Evolutionary conservation across 768 basidiomycete genomes (phyloP).

Genomic region (Chiua virens): DNA sequence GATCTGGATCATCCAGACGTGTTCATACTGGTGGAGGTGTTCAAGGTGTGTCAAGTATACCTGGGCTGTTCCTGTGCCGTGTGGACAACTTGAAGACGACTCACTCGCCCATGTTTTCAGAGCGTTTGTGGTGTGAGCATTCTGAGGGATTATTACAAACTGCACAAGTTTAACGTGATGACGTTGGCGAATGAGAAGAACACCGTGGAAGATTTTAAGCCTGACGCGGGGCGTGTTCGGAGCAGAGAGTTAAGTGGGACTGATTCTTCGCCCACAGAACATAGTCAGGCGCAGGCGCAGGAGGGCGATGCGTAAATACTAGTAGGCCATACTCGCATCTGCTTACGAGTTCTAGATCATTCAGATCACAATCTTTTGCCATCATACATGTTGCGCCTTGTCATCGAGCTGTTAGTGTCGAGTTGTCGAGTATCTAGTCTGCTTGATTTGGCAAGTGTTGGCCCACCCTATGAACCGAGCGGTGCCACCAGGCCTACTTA

Average conservation of each 20-base stretch:
- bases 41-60: conserved; percentile 59
- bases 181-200: conserved; percentile 61
- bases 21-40: conserved; percentile 78
- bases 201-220: conserved; percentile 33
- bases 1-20: conserved; percentile 67
- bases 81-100: too few species aligned
- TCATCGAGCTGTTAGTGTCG: too few species aligned
- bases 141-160: conserved; percentile 67
- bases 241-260: conserved; percentile 12
- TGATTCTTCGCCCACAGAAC: not conserved
- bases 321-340: not conserved
- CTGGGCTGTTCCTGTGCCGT: not conserved
- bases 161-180: conserved; percentile 79
- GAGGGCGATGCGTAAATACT: not conserved
- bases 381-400: too few species aligned
- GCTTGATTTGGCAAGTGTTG: conserved; percentile 8
- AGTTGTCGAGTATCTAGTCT: not conserved
- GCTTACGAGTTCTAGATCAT: not conserved
- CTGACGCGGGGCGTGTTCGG: conserved; percentile 34
- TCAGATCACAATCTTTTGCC: too few species aligned
- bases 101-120: conserved; percentile 34
- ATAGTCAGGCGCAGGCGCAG: not conserved
- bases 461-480: not conserved
- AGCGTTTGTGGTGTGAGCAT: conserved; percentile 75
- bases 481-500: not conserved